Evolutionary conservation across 2,329 filamentous ascomycete genomes (phyloP), one percentile per base, ranked within the genome.

Genomic region (Talaromyces sp.): DNA sequence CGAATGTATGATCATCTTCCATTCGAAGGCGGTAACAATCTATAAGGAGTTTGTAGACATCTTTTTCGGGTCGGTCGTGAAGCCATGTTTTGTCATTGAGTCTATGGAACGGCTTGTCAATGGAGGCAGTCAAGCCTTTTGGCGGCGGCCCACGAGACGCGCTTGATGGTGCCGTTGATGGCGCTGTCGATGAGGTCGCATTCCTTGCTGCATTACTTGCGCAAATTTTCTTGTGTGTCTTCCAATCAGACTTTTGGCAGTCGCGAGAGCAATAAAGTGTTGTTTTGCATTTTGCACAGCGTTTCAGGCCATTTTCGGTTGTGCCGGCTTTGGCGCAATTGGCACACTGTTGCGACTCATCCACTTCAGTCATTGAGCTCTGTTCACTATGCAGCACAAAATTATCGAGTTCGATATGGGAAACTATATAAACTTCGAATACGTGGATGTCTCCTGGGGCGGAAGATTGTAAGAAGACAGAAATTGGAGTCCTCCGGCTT

Each of bases 231-330:
- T 82, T 82, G 72, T 86, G 83, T 2, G 16, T 31, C 67, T 82
- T 82, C 82, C 81, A 86, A 70, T 85, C 77, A 1, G 72, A 70
- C 67, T 81, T 83, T 70, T 86, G 81, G 73, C 84, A 86, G 41
- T 81, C 78, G 27, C 76, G 76, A 48, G 81, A 82, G 76, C 84
- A 87, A 73, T 86, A 86, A 31, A 68, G 73, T 0, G 77, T 75
- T 0, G 68, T 68, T n/a, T 74, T 75, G 77, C 83, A 85, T 67
- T 79, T 82, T n/a, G 79, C 77, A 70, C 83, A 85, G 60, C 72
- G 67, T 66, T 67, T 68, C 33, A 72, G 60, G 19, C n/a, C 5
- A 41, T 37, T 58, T 5, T 41, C 54, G 31, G 13, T 50, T 4
- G 47, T 50, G 24, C 24, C 22, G 3, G 24, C 47, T n/a, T 50